phyloP scores from a whole-genome alignment of 2,329 filamentous ascomycete species.

The Penicillium sp. region DNA sequence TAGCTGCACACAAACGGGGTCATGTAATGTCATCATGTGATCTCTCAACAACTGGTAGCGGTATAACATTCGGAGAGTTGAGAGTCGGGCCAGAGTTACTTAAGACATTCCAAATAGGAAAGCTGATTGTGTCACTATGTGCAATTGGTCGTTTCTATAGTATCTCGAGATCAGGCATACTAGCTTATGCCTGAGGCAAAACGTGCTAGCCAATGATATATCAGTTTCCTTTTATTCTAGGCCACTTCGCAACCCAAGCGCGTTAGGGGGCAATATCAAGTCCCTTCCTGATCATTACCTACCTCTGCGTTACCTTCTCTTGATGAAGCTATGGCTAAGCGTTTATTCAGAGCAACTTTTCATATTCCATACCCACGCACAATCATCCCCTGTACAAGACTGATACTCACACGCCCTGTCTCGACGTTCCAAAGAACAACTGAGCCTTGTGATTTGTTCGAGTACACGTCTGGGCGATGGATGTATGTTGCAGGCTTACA shows the following conservation, averaged over 20 bases:
- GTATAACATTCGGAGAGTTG: too few relatives aligned
- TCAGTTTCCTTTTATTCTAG: too few relatives aligned
- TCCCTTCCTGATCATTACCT: background rate
- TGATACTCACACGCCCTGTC: background rate
- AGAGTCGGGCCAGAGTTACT: too few relatives aligned
- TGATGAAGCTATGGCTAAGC: background rate
- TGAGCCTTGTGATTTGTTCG: constrained; percentile 6
- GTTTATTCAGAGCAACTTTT: background rate
- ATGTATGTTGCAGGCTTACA: constrained; percentile 7
- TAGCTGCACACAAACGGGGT: too few relatives aligned
- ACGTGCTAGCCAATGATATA: too few relatives aligned
- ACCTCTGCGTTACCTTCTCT: background rate
- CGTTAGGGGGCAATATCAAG: background rate
- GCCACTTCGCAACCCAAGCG: background rate
- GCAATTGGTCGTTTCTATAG: too few relatives aligned
- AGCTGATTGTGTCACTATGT: too few relatives aligned
- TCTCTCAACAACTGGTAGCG: too few relatives aligned
- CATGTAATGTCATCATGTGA: too few relatives aligned
- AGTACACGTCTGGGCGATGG: constrained; percentile 15
- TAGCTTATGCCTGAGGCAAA: too few relatives aligned
- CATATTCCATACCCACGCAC: background rate
- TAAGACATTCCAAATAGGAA: too few relatives aligned
- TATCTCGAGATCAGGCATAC: too few relatives aligned
- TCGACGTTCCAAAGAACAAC: background rate
- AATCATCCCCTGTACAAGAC: background rate